Evolutionary conservation across 805 yeast species (phyloP), one percentile per base, ranked within the genome.

Genomic region (Ogataea polymorpha): DNA sequence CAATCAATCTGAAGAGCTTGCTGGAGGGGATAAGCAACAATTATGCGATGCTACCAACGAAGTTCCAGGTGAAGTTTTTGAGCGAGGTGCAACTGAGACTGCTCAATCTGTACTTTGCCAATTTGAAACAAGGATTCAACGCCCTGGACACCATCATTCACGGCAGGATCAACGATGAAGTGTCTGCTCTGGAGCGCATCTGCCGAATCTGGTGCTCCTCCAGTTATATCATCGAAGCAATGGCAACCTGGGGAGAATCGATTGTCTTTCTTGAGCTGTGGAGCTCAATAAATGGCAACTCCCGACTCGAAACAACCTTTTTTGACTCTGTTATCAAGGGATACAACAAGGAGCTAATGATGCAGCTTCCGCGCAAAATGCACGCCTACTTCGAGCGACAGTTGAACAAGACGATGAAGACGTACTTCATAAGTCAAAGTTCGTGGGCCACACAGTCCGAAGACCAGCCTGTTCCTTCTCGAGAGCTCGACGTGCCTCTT

Each of bases 51-150:
- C 66, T 80, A 46, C 68, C 68, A 18, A 71, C 74, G 13, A 72
- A 72, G 32, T 76, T 70, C 48, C 80, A 81, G 45, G 63, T 79
- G 41, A 70, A 73, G 48, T 80, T 78, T 46, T 65, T 82, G 6
- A 65, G 77, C 14, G 75, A 72, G 16, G 74, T 83, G 32, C 90
- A 83, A 56, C 55, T 82, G 32, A 66, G 68, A 17, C 54, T 84
- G 20, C 53, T 83, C 20, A 82, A 80, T 37, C 62, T 62, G 29
- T 82, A 80, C 53, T 68, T 66, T 45, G 66, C 63, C 6, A 63
- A 64, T 11, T 56, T 80, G 27, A 59, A 65, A 26, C 65, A 62
- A 11, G 67, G 73, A 12, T 60, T 71, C 23, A 63, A 66, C 23
- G 68, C 69, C 2, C 69, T 74, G 46, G 73, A 73, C 68, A 12